Conservation (phyloP, 805 yeast species). For the Starmerella davenportii region DNA sequence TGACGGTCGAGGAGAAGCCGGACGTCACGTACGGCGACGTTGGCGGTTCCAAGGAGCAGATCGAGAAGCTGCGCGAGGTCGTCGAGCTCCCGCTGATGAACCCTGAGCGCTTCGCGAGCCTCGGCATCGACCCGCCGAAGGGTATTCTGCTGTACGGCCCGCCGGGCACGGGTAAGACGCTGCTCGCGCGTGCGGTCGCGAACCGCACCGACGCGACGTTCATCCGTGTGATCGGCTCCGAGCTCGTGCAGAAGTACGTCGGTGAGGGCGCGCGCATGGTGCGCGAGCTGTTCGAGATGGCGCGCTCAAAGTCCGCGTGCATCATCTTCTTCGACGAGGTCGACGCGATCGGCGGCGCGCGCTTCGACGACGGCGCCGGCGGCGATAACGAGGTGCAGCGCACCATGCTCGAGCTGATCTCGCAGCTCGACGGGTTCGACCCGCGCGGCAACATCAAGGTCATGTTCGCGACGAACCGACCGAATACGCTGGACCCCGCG, state of each 20-base stretch:
- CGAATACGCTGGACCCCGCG: constrained; percentile 96
- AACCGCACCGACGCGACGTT: constrained; percentile 98
- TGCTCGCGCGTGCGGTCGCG: constrained; percentile 98
- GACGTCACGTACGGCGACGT: constrained; percentile 96
- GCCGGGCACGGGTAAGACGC: constrained; percentile 96
- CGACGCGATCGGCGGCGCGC: constrained; percentile 99
- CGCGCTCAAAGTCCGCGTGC: constrained; percentile 94
- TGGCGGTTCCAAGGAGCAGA: constrained; percentile 97
- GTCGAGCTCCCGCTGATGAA: constrained; percentile 85
- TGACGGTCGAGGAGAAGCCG: constrained; percentile 99
- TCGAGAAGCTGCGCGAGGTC: constrained; percentile 88
- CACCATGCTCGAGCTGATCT: constrained; percentile 94
- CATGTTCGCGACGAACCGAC: constrained; percentile 98
- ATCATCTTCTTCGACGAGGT: constrained; percentile 95
- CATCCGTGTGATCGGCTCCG: constrained; percentile 95
- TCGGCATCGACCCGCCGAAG: constrained; percentile 98
- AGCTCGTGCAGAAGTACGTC: constrained; percentile 91
- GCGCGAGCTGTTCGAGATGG: constrained; percentile 96
- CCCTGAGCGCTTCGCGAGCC: constrained; percentile 89
- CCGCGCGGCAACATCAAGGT: constrained; percentile 98
- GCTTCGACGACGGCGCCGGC: constrained; percentile 98
- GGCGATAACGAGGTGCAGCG: constrained; percentile 98
- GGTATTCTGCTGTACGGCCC: constrained; percentile 95
- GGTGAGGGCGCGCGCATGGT: constrained; percentile 99
- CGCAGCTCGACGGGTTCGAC: constrained; percentile 96